Evolutionary conservation across 805 yeast species (phyloP).

Genomic region (Wickerhamiella alocasiicola): DNA sequence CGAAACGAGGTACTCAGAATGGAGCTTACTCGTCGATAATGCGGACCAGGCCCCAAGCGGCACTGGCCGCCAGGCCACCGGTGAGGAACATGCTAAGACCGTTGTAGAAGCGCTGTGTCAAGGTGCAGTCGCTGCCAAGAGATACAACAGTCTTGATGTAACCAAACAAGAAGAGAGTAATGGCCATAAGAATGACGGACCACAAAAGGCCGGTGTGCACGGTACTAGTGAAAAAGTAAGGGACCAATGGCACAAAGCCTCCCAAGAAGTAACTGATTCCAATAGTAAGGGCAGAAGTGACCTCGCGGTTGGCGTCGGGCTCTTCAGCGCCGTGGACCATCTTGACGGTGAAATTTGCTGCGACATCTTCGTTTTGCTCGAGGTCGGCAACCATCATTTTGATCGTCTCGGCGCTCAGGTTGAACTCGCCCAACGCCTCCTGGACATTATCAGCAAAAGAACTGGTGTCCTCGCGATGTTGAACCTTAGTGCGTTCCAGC

Average conservation of each 20-base stretch:
- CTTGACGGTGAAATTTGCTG: slow-evolving; percentile 77
- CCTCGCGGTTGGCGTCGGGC: slow-evolving; percentile 85
- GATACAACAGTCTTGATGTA: slow-evolving; percentile 73
- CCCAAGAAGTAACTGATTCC: slow-evolving; percentile 84
- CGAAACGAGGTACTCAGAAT: too few relatives aligned
- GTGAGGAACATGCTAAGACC: slow-evolving; percentile 88
- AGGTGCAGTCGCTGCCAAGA: slow-evolving; percentile 65
- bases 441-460: slow-evolving; percentile 63
- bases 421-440: slow-evolving; percentile 64
- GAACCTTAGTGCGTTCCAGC: slow-evolving; percentile 22
- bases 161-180: slow-evolving; percentile 82
- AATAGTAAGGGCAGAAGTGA: slow-evolving; percentile 78
- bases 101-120: slow-evolving; percentile 38
- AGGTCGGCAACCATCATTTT: slow-evolving; percentile 63
- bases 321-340: slow-evolving; percentile 89
- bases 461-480: slow-evolving; percentile 18
- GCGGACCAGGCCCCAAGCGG: slow-evolving; percentile 88
- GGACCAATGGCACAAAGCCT: slow-evolving; percentile 82
- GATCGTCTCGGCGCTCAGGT: slow-evolving; percentile 57
- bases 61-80: slow-evolving; percentile 95
- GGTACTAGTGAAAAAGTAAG: slow-evolving; percentile 69
- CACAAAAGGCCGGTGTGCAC: slow-evolving; percentile 67
- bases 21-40: slow-evolving; percentile 42
- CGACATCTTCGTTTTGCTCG: slow-evolving; percentile 60
- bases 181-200: slow-evolving; percentile 67